These are phyloP conservation scores for Daedalea quercina DNA, from an alignment of 768 basidiomycete genomes.

Conservation along the genomic window DNA sequence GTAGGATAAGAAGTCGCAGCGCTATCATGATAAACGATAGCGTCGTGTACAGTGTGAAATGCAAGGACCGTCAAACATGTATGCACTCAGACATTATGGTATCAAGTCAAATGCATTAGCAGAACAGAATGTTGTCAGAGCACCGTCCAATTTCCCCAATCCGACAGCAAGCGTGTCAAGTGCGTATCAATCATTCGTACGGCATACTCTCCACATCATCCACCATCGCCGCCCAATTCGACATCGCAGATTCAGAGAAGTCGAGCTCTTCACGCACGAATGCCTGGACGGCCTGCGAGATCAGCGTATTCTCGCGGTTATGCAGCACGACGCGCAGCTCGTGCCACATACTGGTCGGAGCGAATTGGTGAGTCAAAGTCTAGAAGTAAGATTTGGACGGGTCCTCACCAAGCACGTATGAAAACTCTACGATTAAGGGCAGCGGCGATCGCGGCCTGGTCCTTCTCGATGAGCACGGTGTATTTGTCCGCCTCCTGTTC, in stretches of 20 bases:
- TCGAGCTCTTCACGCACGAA: conserved; percentile 72
- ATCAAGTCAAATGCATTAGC: too few relatives aligned
- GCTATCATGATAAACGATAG: too few relatives aligned
- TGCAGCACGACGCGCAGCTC: conserved; percentile 91
- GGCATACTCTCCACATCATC: conserved; percentile 80
- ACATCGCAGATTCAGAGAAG: conserved; percentile 53
- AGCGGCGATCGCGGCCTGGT: conserved; percentile 73
- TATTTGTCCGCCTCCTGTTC: conserved; percentile 79
- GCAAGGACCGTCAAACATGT: too few relatives aligned
- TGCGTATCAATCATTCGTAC: conserved; percentile 45
- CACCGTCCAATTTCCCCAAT: too few relatives aligned
- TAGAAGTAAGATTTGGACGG: neutral
- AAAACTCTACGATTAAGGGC: conserved; percentile 78
- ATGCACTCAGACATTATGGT: too few relatives aligned
- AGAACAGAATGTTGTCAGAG: too few relatives aligned
- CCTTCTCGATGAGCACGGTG: conserved; percentile 68
- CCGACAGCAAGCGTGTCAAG: neutral
- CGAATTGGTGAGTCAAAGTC: too few relatives aligned
- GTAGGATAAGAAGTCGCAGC: too few relatives aligned
- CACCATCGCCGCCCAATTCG: conserved; percentile 70
- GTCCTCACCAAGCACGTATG: conserved; percentile 72
- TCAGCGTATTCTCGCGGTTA: conserved; percentile 79
- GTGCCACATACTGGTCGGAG: conserved; percentile 74
- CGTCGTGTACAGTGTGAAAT: too few relatives aligned
- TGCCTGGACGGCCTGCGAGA: conserved; percentile 64